These are phyloP conservation scores for Verticillium klebahnii DNA, from an alignment of 2,329 filamentous ascomycete species.

Conservation along the genomic window DNA sequence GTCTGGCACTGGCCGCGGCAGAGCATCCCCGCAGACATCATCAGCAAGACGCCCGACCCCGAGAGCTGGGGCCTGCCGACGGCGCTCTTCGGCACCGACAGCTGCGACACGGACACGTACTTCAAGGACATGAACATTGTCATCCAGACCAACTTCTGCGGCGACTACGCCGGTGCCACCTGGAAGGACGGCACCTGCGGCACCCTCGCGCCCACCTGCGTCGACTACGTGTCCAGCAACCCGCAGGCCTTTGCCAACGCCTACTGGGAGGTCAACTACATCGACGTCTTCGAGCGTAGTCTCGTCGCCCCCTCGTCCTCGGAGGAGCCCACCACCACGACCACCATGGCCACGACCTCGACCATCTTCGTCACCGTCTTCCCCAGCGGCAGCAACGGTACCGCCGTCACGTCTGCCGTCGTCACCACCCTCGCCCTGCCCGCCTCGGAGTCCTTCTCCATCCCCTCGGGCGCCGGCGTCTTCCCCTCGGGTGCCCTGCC, in stretches of 20 bases:
- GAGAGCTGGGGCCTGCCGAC: constrained; percentile 62
- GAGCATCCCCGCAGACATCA: constrained; percentile 62
- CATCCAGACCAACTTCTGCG: constrained; percentile 74
- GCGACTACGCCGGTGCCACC: constrained; percentile 59
- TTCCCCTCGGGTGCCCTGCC: constrained; percentile 1
- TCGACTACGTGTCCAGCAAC: constrained; percentile 40
- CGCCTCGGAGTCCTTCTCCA: not conserved
- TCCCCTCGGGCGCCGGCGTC: constrained; percentile 3
- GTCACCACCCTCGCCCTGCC: not conserved
- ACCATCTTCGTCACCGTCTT: constrained; percentile 21
- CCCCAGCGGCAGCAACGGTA: constrained; percentile 7
- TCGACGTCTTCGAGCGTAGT: constrained; percentile 38
- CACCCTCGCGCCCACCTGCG: constrained; percentile 36
- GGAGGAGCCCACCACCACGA: constrained; percentile 20
- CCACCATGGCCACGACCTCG: constrained; percentile 17
- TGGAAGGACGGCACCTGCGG: constrained; percentile 38
- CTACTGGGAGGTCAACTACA: constrained; percentile 51
- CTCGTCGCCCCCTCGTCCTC: not conserved
- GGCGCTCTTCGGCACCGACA: constrained; percentile 60
- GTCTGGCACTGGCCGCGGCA: constrained; percentile 74
- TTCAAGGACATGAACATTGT: constrained; percentile 69
- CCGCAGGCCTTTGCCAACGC: constrained; percentile 36
- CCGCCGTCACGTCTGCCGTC: constrained; percentile 1
- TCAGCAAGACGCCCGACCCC: constrained; percentile 55
- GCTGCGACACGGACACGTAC: constrained; percentile 60